Percentiles rank a stretch among this genome's conserved stretches.
phyloP scores from a whole-genome alignment of 192 early-diverging fungal genomes.

The Coemansia erecta region DNA sequence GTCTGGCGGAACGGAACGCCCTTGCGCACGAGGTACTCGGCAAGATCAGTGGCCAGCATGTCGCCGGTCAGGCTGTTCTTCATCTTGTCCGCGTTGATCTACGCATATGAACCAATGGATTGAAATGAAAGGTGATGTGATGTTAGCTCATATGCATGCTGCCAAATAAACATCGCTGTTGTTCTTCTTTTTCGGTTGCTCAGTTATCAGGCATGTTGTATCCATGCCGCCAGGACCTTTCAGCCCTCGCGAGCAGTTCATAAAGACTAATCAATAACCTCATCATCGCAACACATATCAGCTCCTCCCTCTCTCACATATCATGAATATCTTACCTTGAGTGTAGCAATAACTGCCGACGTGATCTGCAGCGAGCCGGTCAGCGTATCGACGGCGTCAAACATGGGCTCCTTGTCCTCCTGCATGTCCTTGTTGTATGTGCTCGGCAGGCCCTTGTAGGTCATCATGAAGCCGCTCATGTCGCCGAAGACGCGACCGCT shows the following conservation, averaged over 20 bases:
- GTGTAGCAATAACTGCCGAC: conserved; percentile 86
- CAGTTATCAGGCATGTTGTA: conserved; percentile 24
- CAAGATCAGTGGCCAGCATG: conserved; percentile 98
- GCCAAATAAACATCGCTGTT: too few relatives aligned
- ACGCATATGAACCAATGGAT: conserved; percentile 5
- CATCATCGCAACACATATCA: conserved; percentile 27
- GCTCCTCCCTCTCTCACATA: neutral
- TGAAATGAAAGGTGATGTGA: neutral
- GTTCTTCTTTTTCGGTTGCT: neutral
- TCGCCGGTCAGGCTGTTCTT: conserved; percentile 73
- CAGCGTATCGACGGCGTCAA: conserved; percentile 90
- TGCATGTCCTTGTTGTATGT: conserved; percentile 99
- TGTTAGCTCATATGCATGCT: too few relatives aligned
- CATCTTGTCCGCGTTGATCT: conserved; percentile 88
- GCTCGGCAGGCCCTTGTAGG: conserved; percentile 92
- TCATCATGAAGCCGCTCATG: conserved; percentile 97
- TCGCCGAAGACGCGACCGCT: conserved; percentile 94
- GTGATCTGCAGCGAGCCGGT: conserved; percentile 90
- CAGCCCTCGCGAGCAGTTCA: conserved; percentile 14
- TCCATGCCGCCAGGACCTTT: conserved; percentile 27
- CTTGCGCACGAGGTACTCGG: conserved; percentile 98
- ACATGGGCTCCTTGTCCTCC: conserved; percentile 99
- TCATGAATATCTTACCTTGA: conserved; percentile 55
- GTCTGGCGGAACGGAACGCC: conserved; percentile 98
- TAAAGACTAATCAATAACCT: conserved; percentile 53